These are phyloP conservation scores for Ricinus communis DNA, from an alignment of 345 rosid species.

Conservation along the genomic window DNA sequence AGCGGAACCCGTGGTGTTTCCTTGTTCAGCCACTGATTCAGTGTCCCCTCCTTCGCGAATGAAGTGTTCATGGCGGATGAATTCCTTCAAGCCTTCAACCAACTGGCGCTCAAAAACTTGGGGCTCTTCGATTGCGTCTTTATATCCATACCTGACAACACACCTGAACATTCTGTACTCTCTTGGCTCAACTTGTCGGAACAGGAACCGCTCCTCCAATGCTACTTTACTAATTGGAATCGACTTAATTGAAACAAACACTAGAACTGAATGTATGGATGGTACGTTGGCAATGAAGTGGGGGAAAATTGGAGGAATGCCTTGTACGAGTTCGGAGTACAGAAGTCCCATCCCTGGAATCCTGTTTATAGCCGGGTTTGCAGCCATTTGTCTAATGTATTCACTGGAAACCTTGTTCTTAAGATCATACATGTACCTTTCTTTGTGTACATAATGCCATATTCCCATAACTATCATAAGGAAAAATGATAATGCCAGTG, in stretches of 20 bases:
- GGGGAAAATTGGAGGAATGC: slow-evolving; percentile 69
- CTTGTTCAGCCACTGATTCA: too few species aligned
- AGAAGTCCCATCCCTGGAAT: slow-evolving; percentile 67
- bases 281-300: slow-evolving; percentile 62
- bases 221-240: slow-evolving; percentile 56
- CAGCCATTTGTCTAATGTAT: slow-evolving; percentile 37
- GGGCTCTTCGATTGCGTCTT: slow-evolving; percentile 41
- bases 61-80: slow-evolving; percentile 46
- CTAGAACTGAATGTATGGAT: slow-evolving; percentile 58
- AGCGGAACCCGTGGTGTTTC: slow-evolving; percentile 15
- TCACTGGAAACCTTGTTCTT: slow-evolving; percentile 56
- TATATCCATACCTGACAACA: slow-evolving; percentile 70
- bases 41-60: slow-evolving; percentile 22
- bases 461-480: slow-evolving; percentile 55
- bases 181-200: slow-evolving; percentile 60
- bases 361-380: slow-evolving; percentile 39
- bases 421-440: slow-evolving; percentile 52
- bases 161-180: slow-evolving; percentile 67
- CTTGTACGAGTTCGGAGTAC: slow-evolving; percentile 75
- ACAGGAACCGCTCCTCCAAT: slow-evolving; percentile 56
- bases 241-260: slow-evolving; percentile 65
- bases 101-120: slow-evolving; percentile 52
- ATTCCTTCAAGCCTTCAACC: slow-evolving; percentile 49
- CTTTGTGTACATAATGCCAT: slow-evolving; percentile 63
- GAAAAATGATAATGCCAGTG: slow-evolving; percentile 41